A percentile compares a stretch with the other conserved stretches of the same genome.
These are phyloP conservation scores for Hylodesmum podocarpum DNA, from an alignment of 306 rosid species.

Conservation along the genomic window DNA sequence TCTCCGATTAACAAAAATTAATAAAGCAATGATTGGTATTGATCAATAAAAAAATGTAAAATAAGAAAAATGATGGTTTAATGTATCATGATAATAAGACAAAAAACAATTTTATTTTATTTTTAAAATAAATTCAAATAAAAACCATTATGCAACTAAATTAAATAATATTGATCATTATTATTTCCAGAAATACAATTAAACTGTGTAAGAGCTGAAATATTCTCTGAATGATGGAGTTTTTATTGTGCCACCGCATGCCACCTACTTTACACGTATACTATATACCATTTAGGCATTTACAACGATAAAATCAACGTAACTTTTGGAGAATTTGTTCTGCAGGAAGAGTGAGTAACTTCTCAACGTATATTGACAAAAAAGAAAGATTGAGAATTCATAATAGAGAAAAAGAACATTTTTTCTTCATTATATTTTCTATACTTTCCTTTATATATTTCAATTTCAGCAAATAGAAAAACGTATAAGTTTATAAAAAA, in stretches of 20 bases:
- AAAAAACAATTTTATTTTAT: too few species aligned
- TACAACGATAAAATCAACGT: not conserved
- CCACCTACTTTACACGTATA: constrained; percentile 45
- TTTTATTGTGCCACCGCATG: constrained; percentile 25
- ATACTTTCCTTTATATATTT: not conserved
- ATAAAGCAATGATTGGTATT: too few species aligned
- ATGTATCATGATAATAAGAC: too few species aligned
- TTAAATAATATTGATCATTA: not conserved
- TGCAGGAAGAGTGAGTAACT: not conserved
- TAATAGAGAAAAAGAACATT: not conserved
- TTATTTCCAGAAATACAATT: not conserved
- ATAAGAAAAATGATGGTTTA: too few species aligned
- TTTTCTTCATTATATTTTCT: not conserved
- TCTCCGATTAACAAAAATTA: too few species aligned
- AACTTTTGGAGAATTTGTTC: not conserved
- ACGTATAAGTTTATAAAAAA: not conserved
- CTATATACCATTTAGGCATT: not conserved
- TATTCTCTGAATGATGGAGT: not conserved
- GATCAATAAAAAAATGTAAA: too few species aligned
- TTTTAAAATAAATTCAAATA: too few species aligned
- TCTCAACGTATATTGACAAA: not conserved
- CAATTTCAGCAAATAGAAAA: not conserved
- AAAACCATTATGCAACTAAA: too few species aligned
- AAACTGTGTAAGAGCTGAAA: not conserved
- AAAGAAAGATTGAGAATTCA: not conserved